Evolutionary conservation across 768 basidiomycete species (phyloP).

Genomic region (Lactarius quietus): DNA sequence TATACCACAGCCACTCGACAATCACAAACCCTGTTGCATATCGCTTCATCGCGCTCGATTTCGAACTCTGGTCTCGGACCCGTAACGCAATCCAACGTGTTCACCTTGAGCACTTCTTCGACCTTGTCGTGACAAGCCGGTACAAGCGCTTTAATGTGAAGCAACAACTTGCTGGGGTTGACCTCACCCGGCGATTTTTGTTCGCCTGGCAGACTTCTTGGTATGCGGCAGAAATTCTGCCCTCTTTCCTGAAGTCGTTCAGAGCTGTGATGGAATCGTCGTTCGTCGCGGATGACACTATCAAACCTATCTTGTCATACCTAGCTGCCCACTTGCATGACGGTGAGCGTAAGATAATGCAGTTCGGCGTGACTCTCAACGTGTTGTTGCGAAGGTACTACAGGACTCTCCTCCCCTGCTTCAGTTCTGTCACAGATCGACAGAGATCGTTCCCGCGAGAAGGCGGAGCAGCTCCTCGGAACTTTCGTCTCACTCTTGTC

Average conservation of each 20-base stretch:
- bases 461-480: slow-evolving; percentile 65
- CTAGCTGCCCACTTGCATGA: slow-evolving; percentile 75
- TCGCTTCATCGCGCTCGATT: slow-evolving; percentile 78
- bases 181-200: slow-evolving; percentile 69
- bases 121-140: slow-evolving; percentile 66
- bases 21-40: slow-evolving; percentile 82
- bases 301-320: slow-evolving; percentile 86
- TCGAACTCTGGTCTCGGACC: slow-evolving; percentile 83
- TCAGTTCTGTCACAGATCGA: slow-evolving; percentile 59
- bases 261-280: slow-evolving; percentile 56
- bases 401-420: slow-evolving; percentile 42
- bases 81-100: slow-evolving; percentile 68
- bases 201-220: slow-evolving; percentile 78
- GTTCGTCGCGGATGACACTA: slow-evolving; percentile 69
- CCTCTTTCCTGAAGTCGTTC: slow-evolving; percentile 56
- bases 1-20: slow-evolving; percentile 70
- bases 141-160: slow-evolving; percentile 75
- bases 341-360: slow-evolving; percentile 39
- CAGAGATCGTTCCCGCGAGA: slow-evolving; percentile 45
- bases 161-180: slow-evolving; percentile 67
- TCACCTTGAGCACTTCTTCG: slow-evolving; percentile 79
- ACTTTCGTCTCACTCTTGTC: slow-evolving; percentile 60
- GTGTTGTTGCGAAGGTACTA: slow-evolving; percentile 8
- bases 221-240: slow-evolving; percentile 54
- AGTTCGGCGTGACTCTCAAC: not conserved